These are phyloP conservation scores for Trichoderma pleuroti DNA, from an alignment of 2,329 filamentous ascomycete species.

Conservation along the genomic window DNA sequence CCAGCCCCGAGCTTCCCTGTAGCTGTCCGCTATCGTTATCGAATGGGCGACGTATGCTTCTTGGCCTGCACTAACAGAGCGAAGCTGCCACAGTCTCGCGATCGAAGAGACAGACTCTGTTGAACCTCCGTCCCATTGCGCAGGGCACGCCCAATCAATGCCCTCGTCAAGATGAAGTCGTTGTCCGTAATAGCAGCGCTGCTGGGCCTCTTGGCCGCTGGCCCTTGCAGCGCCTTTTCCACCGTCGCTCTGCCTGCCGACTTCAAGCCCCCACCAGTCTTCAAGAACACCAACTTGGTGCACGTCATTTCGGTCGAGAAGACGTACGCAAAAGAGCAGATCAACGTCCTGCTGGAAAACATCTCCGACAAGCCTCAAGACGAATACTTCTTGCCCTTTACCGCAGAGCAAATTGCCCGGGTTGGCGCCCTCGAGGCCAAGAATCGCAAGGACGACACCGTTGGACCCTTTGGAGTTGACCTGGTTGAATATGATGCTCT, in stretches of 20 bases:
- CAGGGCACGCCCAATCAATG: slow-evolving; percentile 35
- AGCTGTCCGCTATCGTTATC: slow-evolving; percentile 24
- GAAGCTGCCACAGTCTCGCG: slow-evolving; percentile 19
- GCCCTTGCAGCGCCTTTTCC: slow-evolving; percentile 46
- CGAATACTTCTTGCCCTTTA: slow-evolving; percentile 90
- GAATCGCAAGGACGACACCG: slow-evolving; percentile 77
- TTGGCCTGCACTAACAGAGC: slow-evolving; percentile 25
- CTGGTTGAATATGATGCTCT: slow-evolving; percentile 60
- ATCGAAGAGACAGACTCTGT: slow-evolving; percentile 18
- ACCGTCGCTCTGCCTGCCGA: slow-evolving; percentile 58
- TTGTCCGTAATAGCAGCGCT: slow-evolving; percentile 53
- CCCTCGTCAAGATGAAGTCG: slow-evolving; percentile 39
- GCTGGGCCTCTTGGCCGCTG: slow-evolving; percentile 53
- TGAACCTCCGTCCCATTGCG: slow-evolving; percentile 20
- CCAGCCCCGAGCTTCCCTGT: slow-evolving; percentile 25
- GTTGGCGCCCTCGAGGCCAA: slow-evolving; percentile 86
- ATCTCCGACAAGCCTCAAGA: slow-evolving; percentile 71
- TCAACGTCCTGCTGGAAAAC: slow-evolving; percentile 96
- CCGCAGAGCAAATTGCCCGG: slow-evolving; percentile 67
- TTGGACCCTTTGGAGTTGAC: slow-evolving; percentile 66
- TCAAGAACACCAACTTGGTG: slow-evolving; percentile 89
- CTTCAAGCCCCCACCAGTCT: slow-evolving; percentile 85
- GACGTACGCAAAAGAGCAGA: slow-evolving; percentile 80
- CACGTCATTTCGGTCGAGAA: slow-evolving; percentile 91
- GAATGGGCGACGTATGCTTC: slow-evolving; percentile 39